Conservation (phyloP, 176 grass and related monocot genomes). For the Bonia amplexicaulis region DNA sequence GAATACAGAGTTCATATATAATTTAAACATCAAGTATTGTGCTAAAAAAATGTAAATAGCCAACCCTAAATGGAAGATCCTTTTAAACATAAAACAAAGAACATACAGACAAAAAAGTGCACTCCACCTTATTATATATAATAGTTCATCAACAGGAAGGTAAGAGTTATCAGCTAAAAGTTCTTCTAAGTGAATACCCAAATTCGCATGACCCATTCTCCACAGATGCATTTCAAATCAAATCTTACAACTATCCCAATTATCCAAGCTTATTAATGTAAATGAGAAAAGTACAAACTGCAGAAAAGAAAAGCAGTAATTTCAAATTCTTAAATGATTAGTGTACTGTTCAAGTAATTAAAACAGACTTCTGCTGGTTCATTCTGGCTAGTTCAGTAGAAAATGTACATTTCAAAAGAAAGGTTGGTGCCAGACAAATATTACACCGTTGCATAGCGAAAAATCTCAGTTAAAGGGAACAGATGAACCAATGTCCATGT, state of each 20-base stretch:
- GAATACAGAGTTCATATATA: neutral
- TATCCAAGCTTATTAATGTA: neutral
- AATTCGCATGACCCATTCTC: neutral
- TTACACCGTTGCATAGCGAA: neutral
- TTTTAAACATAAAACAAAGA: neutral
- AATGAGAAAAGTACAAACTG: neutral
- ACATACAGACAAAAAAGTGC: neutral
- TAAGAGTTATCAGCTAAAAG: neutral
- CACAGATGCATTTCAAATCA: neutral
- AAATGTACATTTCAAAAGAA: neutral
- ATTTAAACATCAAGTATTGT: conserved; percentile 7
- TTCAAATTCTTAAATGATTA: neutral
- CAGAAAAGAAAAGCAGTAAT: neutral
- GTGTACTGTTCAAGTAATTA: neutral
- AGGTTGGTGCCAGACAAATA: neutral
- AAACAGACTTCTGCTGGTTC: neutral
- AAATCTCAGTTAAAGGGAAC: neutral
- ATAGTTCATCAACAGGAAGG: neutral
- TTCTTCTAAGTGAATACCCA: neutral
- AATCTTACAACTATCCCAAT: neutral
- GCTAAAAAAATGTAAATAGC: neutral
- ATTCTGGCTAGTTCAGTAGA: neutral
- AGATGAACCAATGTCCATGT: neutral
- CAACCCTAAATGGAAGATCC: neutral
- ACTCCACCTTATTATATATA: neutral